Percentiles rank a stretch among this genome's conserved stretches.
These are phyloP conservation scores for Pseudisothecium myosuroides DNA, from an alignment of 225 moss, liverwort and hornwort species.

Conservation along the genomic window DNA sequence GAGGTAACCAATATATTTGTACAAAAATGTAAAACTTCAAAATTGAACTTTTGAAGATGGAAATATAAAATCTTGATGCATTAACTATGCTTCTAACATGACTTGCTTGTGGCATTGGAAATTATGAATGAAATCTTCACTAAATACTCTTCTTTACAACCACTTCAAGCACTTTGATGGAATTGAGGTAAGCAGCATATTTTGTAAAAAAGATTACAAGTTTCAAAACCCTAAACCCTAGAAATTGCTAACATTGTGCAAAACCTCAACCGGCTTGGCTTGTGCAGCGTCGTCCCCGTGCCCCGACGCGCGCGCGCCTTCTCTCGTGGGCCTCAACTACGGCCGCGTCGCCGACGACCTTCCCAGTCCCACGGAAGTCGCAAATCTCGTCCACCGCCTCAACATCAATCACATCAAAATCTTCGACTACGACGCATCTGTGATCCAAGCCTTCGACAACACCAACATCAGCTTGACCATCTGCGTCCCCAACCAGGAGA, in stretches of 20 bases:
- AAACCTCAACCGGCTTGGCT: neutral
- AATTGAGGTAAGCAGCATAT: neutral
- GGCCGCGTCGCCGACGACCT: constrained; percentile 52
- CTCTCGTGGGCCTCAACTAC: constrained; percentile 48
- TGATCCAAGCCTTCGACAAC: constrained; percentile 48
- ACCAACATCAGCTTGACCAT: constrained; percentile 31
- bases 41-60: neutral
- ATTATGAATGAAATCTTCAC: neutral
- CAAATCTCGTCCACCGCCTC: constrained; percentile 15
- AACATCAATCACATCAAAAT: constrained; percentile 36
- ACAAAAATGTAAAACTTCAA: fast-evolving
- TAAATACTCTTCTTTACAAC: neutral
- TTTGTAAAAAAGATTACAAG: too few species aligned
- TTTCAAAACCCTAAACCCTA: neutral
- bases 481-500: constrained; percentile 43
- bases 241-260: neutral
- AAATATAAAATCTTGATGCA: neutral
- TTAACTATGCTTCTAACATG: neutral
- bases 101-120: neutral
- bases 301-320: neutral
- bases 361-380: constrained; percentile 23
- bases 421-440: constrained; percentile 29
- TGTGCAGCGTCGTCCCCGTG: neutral
- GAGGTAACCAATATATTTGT: neutral
- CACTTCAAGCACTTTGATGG: neutral